A percentile compares a stretch with the other conserved stretches of the same genome.
Conservation (phyloP, 306 rosid genomes). For the Hippophae gyantsensis region DNA sequence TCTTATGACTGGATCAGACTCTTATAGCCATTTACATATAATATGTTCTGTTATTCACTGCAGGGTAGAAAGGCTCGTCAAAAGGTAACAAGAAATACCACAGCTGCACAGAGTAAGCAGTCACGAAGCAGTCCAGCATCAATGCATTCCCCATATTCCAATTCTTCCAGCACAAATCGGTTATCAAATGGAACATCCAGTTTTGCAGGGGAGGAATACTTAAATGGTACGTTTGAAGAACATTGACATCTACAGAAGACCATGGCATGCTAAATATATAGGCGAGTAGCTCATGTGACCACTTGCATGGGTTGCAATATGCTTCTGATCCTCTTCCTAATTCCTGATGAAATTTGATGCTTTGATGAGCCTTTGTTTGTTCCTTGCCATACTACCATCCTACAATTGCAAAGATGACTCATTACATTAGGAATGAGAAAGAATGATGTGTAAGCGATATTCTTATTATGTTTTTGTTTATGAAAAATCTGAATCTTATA, state of each 20-base stretch:
- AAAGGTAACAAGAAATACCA: constrained; percentile 85
- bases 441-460: no score
- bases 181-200: constrained; percentile 62
- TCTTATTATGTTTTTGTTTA: no score
- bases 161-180: constrained; percentile 43
- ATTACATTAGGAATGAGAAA: no score
- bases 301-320: no score
- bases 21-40: neutral
- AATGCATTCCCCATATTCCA: constrained; percentile 47
- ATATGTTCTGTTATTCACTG: constrained; percentile 13
- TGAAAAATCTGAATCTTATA: no score
- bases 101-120: constrained; percentile 63
- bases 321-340: no score
- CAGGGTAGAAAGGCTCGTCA: constrained; percentile 98
- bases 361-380: no score
- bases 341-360: no score
- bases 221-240: constrained; percentile 52
- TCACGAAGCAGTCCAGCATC: constrained; percentile 62
- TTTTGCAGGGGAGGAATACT: constrained; percentile 65
- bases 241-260: constrained; percentile 28
- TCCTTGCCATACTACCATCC: no score
- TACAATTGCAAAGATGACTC: no score
- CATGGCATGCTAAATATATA: neutral
- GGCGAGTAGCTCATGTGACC: no score
- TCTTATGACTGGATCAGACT: neutral